Evolutionary conservation across 352 stramenopile species (phyloP).

Genomic region (Phytophthora cryptogea): DNA sequence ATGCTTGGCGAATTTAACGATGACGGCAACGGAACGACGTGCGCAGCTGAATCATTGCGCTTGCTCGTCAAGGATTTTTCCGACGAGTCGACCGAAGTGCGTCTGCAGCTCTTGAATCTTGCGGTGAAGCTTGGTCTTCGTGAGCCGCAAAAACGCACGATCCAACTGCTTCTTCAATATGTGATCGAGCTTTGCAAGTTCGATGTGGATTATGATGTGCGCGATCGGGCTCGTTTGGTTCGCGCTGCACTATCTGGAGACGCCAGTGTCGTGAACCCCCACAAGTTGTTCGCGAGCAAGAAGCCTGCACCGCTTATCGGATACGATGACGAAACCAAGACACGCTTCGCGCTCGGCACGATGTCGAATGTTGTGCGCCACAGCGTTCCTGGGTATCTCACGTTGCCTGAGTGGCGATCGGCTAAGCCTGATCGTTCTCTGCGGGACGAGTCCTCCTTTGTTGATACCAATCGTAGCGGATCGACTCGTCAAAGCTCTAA

Average conservation of each 20-base stretch:
- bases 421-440: conserved; percentile 70
- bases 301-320: conserved; percentile 82
- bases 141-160: conserved; percentile 68
- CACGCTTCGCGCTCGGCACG: conserved; percentile 83
- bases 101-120: conserved; percentile 92
- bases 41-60: conserved; percentile 84
- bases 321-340: conserved; percentile 72
- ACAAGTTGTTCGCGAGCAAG: conserved; percentile 80
- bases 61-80: conserved; percentile 89
- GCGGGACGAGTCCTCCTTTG: conserved; percentile 70
- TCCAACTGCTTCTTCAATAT: conserved; percentile 87
- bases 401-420: conserved; percentile 75
- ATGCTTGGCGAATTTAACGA: conserved; percentile 91
- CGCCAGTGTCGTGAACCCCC: conserved; percentile 56
- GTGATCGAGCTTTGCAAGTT: conserved; percentile 94
- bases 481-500: conserved; percentile 26
- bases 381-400: conserved; percentile 80
- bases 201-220: conserved; percentile 93
- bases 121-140: conserved; percentile 89
- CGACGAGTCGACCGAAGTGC: conserved; percentile 88
- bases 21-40: conserved; percentile 60
- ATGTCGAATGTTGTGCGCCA: conserved; percentile 89
- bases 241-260: conserved; percentile 68
- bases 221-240: conserved; percentile 91
- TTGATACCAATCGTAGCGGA: conserved; percentile 39